A percentile compares a stretch with the other conserved stretches of the same genome.
phyloP scores from a whole-genome alignment of 2,329 filamentous ascomycete genomes.

The Capronia americana region DNA sequence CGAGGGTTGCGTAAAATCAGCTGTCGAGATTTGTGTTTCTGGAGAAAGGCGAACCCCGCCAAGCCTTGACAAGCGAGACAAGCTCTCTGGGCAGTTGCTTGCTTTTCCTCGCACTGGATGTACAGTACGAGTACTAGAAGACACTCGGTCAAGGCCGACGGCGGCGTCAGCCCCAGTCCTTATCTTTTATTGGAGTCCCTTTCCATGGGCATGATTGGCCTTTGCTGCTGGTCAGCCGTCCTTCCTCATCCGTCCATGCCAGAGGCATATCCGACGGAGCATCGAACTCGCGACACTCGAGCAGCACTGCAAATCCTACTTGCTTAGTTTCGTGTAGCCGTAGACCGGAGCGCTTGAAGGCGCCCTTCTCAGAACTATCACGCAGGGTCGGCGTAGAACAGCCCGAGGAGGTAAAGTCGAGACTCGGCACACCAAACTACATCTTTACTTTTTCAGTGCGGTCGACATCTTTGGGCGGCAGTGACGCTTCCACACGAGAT shows the following conservation, averaged over 20 bases:
- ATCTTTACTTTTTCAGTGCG: not conserved
- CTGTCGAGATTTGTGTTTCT: not conserved
- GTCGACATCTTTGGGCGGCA: not conserved
- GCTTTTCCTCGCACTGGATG: not conserved
- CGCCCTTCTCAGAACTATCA: too few relatives aligned
- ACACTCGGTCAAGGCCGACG: not conserved
- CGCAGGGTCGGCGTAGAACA: too few relatives aligned
- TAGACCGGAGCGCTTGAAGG: not conserved
- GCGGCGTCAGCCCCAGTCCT: not conserved
- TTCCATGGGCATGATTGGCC: not conserved
- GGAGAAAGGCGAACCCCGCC: not conserved
- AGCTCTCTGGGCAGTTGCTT: constrained; percentile 26
- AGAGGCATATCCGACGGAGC: not conserved
- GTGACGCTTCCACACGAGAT: not conserved
- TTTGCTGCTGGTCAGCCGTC: not conserved
- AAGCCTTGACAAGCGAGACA: constrained; percentile 14
- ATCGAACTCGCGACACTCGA: not conserved
- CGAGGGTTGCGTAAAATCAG: not conserved
- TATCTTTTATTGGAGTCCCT: not conserved
- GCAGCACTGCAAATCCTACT: not conserved
- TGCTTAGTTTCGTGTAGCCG: not conserved
- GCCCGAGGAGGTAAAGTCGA: too few relatives aligned
- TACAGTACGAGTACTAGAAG: too few relatives aligned
- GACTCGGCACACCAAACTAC: not conserved
- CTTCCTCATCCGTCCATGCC: not conserved